phyloP scores from a whole-genome alignment of 345 rosid genomes.

The Orychophragmus violaceus region DNA sequence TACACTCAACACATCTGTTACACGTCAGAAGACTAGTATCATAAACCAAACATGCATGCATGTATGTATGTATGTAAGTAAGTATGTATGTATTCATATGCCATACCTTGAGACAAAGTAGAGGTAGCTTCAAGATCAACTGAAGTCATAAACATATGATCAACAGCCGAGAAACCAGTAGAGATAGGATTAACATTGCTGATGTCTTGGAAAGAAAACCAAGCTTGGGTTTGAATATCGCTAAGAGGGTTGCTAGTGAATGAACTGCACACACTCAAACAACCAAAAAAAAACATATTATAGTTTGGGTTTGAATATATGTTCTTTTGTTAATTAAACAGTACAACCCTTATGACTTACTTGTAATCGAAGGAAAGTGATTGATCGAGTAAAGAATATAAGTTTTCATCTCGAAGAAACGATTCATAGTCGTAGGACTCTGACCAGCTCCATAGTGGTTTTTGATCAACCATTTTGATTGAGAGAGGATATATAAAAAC shows the following conservation, averaged over 20 bases:
- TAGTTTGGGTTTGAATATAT: no score
- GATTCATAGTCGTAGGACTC: slow-evolving; percentile 8
- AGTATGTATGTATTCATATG: neutral
- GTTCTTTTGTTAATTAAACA: neutral
- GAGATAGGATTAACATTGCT: slow-evolving; percentile 17
- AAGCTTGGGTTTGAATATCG: slow-evolving; percentile 28
- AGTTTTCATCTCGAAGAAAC: slow-evolving; percentile 25
- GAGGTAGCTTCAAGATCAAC: slow-evolving; percentile 24
- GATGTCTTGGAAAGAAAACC: slow-evolving; percentile 20
- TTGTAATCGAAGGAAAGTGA: slow-evolving; percentile 11
- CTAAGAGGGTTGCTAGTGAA: neutral
- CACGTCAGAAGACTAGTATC: neutral
- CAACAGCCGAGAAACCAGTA: slow-evolving; percentile 5
- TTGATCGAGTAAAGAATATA: slow-evolving; percentile 17
- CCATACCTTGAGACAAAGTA: slow-evolving; percentile 29
- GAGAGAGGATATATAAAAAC: neutral
- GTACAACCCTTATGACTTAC: slow-evolving; percentile 18
- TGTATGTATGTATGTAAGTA: no score
- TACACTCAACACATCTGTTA: slow-evolving; percentile 13
- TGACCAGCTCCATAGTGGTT: slow-evolving; percentile 6
- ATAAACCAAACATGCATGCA: neutral
- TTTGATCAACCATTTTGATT: slow-evolving; percentile 1
- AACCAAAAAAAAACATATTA: neutral
- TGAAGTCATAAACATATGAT: slow-evolving; percentile 6
- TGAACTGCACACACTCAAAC: slow-evolving; percentile 16